Base-by-base conservation (phyloP, 371 early-diverging fungal species). In the Syncephalis fuscata region DNA sequence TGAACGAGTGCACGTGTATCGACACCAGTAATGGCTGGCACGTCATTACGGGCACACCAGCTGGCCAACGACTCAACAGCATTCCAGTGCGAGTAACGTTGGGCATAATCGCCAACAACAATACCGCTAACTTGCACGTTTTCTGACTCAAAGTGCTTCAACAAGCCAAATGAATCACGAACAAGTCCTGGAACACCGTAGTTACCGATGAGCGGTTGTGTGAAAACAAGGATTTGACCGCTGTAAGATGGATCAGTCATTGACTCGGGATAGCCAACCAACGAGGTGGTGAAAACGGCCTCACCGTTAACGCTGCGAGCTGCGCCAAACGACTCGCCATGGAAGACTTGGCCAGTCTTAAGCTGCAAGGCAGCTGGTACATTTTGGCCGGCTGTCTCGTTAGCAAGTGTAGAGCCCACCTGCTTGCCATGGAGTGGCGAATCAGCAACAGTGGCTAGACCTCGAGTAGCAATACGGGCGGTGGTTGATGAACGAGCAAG, bases 1-100 rank as follows among this genome's bases (percentile, higher is more conserved):
- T 88, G 78, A 17, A 88, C 88, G 58, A 95, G 64, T 2, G 87
- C 89, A 41, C 95, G 81, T 11, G 93, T 93, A 65, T 95, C 95
- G 47, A 95, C 82, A 51, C 91, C 92, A n/a, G 82, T 73, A 44
- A 95, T 67, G 45, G 90, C 91, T 39, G 92, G 92, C 16, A 93
- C 70, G 51, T 82, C 77, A 49, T 85, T 68, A 42, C 85, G 78
- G 50, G 74, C 72, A 57, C 89, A 85, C 95, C 95, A 95, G 48
- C 76, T 71, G 15, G 78, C 73, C 24, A 95, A 73, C 10, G 85
- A 85, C 52, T 88, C 82, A 14, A 78, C 66, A 22, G 95, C 93
- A 52, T 79, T 73, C 80, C 86, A 90, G 62, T 95, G 95, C 24
- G 92, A 92, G 64, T 88, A 88, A 47, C 84, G 75, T 4, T 73